Conservation (phyloP, 768 basidiomycete genomes). For the Amanita rimosa region DNA sequence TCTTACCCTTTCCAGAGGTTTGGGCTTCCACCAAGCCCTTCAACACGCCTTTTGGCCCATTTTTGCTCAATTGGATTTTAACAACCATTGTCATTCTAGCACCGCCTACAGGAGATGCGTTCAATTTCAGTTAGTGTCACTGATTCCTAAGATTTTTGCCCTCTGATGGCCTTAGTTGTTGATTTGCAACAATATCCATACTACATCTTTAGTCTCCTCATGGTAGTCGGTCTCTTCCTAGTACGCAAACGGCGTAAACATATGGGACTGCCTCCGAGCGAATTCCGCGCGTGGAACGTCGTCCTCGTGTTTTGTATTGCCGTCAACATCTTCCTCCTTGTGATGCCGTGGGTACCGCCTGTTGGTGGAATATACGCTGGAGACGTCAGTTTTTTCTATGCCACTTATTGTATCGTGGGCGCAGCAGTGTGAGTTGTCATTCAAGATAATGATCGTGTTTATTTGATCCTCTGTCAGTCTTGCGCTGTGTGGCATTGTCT, state of each 20-base stretch:
- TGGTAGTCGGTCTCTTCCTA: constrained; percentile 22
- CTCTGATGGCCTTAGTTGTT: constrained; percentile 16
- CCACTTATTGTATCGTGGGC: constrained; percentile 28
- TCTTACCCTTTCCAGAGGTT: constrained; percentile 39
- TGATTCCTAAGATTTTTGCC: neutral
- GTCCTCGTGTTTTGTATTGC: constrained; percentile 22
- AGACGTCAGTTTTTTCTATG: constrained; percentile 31
- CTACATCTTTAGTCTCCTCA: constrained; percentile 24
- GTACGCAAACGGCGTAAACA: constrained; percentile 21
- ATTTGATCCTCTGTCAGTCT: constrained; percentile 12
- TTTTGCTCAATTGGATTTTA: constrained; percentile 32
- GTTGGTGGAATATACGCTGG: constrained; percentile 24
- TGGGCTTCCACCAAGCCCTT: constrained; percentile 42
- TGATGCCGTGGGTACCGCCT: constrained; percentile 31
- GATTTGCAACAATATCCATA: constrained; percentile 28
- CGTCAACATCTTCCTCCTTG: constrained; percentile 28
- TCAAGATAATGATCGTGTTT: neutral
- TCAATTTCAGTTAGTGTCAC: constrained; percentile 26
- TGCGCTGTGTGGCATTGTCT: constrained; percentile 18
- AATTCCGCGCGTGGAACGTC: constrained; percentile 26
- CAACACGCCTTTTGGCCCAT: constrained; percentile 36
- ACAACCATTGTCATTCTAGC: constrained; percentile 38
- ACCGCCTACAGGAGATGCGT: constrained; percentile 30
- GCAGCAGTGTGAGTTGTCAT: constrained; percentile 19
- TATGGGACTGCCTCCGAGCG: constrained; percentile 21